Evolutionary conservation across 2,329 filamentous ascomycete species (phyloP), one percentile per base, ranked within the genome.

Genomic region (Epichloe uncinata): DNA sequence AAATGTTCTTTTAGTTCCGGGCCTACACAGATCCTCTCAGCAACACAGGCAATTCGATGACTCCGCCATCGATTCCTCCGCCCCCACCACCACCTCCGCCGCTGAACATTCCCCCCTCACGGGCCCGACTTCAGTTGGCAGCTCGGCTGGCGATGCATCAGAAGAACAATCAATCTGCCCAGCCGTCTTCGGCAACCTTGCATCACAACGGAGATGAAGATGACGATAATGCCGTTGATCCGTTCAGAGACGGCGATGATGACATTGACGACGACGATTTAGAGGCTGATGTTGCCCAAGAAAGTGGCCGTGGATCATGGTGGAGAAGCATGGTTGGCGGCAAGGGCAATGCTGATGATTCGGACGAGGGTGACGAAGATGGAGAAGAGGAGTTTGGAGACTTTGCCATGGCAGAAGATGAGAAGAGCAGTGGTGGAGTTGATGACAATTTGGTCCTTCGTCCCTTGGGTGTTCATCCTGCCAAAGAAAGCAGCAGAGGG

Each of bases 101-200:
- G 12, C 73, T 95, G 60, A 93, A 91, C 63, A 82, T 91, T 36
- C 83, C 86, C 1, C 90, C 91, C 2, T 94, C 88, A 7, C 81
- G 91, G 48, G 91, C 91, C 7, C 81, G 91, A 47, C 76, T 88
- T 50, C 88, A 95, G 65, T 78, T 97, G n/a, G 90, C 89, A n/a
- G 86, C 87, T 12, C 81, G 90, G 12, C 75, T 97, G 60, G 79
- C 87, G 2, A 79, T 85, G 67, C 85, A 87, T 56, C 79, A 82
- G 57, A 84, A 87, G 64, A 79, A 80, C 56, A 72, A 67, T 43
- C 68, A 71, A 20, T 68, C 73, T 5, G 66, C 71, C 22, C 68
- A 70, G 16, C 69, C 75, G 5, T 70, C 73, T 11, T 69, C 68
- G 2, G 59, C 73, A 2, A 67, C 67, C 1, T 56, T 67, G 22